Evolutionary conservation across 208 protist species (phyloP).

Genomic region (Tritrichomonas musculus): DNA sequence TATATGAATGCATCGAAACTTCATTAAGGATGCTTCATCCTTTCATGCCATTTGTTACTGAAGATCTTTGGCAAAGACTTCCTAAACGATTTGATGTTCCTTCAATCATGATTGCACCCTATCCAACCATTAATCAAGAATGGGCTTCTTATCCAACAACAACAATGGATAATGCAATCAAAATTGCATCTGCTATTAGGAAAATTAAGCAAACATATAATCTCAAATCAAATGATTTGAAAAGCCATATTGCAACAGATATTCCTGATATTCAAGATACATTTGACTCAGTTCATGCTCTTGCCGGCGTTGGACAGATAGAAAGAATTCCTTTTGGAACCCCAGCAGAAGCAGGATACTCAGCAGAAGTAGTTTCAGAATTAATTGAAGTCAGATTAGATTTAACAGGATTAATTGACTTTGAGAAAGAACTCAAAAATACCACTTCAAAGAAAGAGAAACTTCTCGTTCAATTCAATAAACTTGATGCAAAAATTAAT

Average conservation of each 20-base stretch:
- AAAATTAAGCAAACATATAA: neutral
- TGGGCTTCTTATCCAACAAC: neutral
- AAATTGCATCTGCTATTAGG: neutral
- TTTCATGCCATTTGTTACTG: conserved; percentile 98
- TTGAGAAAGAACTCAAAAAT: neutral
- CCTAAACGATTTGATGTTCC: conserved; percentile 40
- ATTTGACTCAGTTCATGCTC: neutral
- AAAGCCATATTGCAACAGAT: neutral
- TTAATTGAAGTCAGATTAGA: neutral
- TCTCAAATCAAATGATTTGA: neutral
- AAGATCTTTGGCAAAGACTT: conserved; percentile 95
- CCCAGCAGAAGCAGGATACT: neutral
- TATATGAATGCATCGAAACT: conserved; percentile 35
- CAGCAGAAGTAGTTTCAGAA: neutral
- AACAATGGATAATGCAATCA: neutral
- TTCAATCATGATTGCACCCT: conserved; percentile 46
- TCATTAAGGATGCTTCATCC: conserved; percentile 87
- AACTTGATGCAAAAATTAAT: neutral
- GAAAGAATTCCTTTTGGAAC: neutral
- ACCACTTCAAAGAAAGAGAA: neutral
- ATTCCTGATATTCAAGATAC: neutral
- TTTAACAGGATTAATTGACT: neutral
- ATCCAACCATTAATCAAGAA: conserved; percentile 32
- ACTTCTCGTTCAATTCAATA: neutral
- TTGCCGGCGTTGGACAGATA: neutral